Percentiles rank a stretch among this genome's conserved stretches.
phyloP scores from a whole-genome alignment of 352 stramenopile genomes.

The Thalassiosira oceanica region DNA sequence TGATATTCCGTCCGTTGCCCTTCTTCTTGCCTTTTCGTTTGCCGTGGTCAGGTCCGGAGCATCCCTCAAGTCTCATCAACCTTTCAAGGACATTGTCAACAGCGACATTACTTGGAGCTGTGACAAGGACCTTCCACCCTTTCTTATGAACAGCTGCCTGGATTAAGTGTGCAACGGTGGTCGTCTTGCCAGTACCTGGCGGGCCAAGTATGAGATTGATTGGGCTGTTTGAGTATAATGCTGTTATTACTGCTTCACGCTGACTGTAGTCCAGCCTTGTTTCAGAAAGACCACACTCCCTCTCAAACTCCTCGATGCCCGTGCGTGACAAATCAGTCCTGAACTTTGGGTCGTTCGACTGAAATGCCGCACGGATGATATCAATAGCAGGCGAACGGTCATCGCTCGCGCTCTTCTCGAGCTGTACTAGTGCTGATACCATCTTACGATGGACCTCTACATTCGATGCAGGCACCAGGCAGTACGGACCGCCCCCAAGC shows the following conservation, averaged over 20 bases:
- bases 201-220: constrained; percentile 76
- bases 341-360: constrained; percentile 42
- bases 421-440: constrained; percentile 47
- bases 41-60: constrained; percentile 8
- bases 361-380: constrained; percentile 57
- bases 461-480: constrained; percentile 66
- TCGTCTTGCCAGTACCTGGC: constrained; percentile 89
- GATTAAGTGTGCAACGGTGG: constrained; percentile 95
- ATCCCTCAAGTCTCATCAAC: constrained; percentile 73
- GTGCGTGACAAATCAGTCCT: constrained; percentile 8
- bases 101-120: constrained; percentile 96
- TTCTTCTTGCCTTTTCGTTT: constrained; percentile 40
- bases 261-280: constrained; percentile 70
- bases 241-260: constrained; percentile 68
- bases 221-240: constrained; percentile 47
- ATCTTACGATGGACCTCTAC: constrained; percentile 75
- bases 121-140: constrained; percentile 91
- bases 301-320: constrained; percentile 28
- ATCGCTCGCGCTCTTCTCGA: constrained; percentile 57
- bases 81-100: constrained; percentile 98
- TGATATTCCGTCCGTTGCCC: constrained; percentile 24
- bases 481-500: constrained; percentile 44
- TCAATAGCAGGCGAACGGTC: constrained; percentile 63
- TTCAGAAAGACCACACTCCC: constrained; percentile 32
- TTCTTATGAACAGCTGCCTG: constrained; percentile 86